These are phyloP conservation scores for Coemansia sp. DNA, from an alignment of 192 early-diverging fungal species.

Conservation along the genomic window DNA sequence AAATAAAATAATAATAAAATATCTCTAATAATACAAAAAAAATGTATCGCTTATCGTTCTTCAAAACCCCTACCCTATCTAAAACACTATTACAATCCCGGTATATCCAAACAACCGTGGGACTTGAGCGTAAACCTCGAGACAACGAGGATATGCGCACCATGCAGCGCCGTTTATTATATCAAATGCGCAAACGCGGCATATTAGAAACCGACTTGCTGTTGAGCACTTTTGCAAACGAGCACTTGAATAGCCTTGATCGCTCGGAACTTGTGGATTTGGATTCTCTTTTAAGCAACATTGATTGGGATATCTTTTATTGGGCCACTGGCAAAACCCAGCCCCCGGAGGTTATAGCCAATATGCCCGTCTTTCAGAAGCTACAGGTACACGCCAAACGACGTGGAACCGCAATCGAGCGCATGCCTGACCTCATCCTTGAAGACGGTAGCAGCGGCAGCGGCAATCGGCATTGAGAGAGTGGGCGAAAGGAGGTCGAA, in stretches of 20 bases:
- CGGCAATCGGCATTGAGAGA: too few species aligned
- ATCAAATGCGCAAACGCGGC: slow-evolving; percentile 87
- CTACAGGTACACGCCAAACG: slow-evolving; percentile 78
- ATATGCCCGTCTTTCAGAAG: slow-evolving; percentile 55
- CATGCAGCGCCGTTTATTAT: slow-evolving; percentile 79
- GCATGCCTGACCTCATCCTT: slow-evolving; percentile 90
- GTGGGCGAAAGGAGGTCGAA: too few species aligned
- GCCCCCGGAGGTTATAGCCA: slow-evolving; percentile 53
- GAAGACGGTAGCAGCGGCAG: too few species aligned
- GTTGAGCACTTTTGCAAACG: slow-evolving; percentile 80
- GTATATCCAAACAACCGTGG: too few species aligned
- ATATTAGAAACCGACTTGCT: slow-evolving; percentile 92
- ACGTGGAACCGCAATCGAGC: slow-evolving; percentile 64
- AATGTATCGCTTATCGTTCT: too few species aligned
- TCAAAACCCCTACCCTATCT: too few species aligned
- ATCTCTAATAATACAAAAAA: too few species aligned
- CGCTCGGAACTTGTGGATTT: slow-evolving; percentile 65
- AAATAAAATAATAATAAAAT: too few species aligned
- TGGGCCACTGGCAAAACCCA: slow-evolving; percentile 73
- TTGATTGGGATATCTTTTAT: slow-evolving; percentile 98
- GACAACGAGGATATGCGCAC: slow-evolving; percentile 61
- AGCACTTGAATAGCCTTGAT: slow-evolving; percentile 55
- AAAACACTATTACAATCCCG: too few species aligned
- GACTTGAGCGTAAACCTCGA: slow-evolving; percentile 49
- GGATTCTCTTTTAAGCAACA: slow-evolving; percentile 78